phyloP scores from a whole-genome alignment of 2,329 filamentous ascomycete species.

The Clonostachys chloroleuca region DNA sequence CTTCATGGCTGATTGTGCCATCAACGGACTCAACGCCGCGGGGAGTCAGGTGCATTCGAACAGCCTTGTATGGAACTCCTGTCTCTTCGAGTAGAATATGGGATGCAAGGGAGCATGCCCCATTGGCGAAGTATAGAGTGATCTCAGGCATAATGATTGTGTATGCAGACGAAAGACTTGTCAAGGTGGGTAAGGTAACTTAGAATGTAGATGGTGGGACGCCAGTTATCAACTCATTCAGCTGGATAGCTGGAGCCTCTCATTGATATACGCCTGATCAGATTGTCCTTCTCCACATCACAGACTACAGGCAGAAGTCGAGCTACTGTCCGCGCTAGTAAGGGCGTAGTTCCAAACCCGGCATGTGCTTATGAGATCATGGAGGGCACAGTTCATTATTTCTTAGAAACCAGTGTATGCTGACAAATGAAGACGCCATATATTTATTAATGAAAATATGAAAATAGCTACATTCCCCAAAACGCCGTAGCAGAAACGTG shows the following conservation, averaged over 20 bases:
- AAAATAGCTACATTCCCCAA: neutral
- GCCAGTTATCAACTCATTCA: neutral
- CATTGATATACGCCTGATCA: neutral
- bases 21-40: slow-evolving; percentile 16
- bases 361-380: neutral
- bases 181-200: neutral
- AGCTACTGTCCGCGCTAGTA: too few relatives aligned
- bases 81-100: slow-evolving; percentile 21
- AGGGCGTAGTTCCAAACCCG: too few relatives aligned
- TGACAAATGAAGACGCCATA: neutral
- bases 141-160: slow-evolving; percentile 9
- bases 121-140: slow-evolving; percentile 19
- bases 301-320: neutral
- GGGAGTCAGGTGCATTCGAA: slow-evolving; percentile 10
- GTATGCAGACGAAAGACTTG: neutral
- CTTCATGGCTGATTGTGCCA: slow-evolving; percentile 18
- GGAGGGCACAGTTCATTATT: neutral
- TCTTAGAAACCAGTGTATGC: neutral
- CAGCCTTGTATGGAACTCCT: slow-evolving; percentile 12
- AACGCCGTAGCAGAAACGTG: neutral
- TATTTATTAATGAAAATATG: neutral
- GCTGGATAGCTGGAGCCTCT: neutral
- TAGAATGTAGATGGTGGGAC: neutral
- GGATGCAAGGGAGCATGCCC: slow-evolving; percentile 19
- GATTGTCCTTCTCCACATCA: neutral